Evolutionary conservation across 352 stramenopile genomes (phyloP).

Genomic region (Globisporangium ultimum): DNA sequence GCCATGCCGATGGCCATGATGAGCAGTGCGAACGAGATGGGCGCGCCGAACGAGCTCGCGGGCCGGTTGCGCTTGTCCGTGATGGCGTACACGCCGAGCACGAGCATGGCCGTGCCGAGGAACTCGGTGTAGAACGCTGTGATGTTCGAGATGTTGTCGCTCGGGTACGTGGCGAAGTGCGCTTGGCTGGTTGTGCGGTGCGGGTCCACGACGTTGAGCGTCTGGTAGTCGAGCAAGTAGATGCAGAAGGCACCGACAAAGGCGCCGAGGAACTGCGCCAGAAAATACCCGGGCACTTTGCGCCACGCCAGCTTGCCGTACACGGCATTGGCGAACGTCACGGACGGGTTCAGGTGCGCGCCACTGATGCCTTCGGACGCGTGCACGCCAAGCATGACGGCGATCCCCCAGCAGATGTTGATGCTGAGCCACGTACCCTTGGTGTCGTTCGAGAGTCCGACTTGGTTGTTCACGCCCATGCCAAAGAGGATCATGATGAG

Average conservation of each 20-base stretch:
- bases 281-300: conserved; percentile 52
- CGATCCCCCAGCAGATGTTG: conserved; percentile 72
- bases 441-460: conserved; percentile 41
- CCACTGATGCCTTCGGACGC: conserved; percentile 46
- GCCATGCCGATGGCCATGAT: conserved; percentile 44
- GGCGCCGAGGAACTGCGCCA: conserved; percentile 48
- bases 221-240: conserved; percentile 52
- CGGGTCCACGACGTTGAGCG: conserved; percentile 47
- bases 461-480: conserved; percentile 57
- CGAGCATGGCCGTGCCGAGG: conserved; percentile 51
- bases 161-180: conserved; percentile 55
- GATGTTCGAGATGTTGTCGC: conserved; percentile 29
- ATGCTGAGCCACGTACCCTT: conserved; percentile 71
- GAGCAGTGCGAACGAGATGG: conserved; percentile 43
- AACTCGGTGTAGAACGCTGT: conserved; percentile 64
- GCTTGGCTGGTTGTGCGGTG: conserved; percentile 30
- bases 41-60: conserved; percentile 37
- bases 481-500: conserved; percentile 62
- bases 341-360: conserved; percentile 63
- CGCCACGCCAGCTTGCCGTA: conserved; percentile 50
- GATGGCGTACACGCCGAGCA: conserved; percentile 63
- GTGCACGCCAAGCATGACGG: conserved; percentile 69
- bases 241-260: conserved; percentile 46
- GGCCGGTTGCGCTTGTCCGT: conserved; percentile 53
- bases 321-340: conserved; percentile 49